Evolutionary conservation across 2,329 filamentous ascomycete genomes (phyloP).

Genomic region (Alternaria atra): DNA sequence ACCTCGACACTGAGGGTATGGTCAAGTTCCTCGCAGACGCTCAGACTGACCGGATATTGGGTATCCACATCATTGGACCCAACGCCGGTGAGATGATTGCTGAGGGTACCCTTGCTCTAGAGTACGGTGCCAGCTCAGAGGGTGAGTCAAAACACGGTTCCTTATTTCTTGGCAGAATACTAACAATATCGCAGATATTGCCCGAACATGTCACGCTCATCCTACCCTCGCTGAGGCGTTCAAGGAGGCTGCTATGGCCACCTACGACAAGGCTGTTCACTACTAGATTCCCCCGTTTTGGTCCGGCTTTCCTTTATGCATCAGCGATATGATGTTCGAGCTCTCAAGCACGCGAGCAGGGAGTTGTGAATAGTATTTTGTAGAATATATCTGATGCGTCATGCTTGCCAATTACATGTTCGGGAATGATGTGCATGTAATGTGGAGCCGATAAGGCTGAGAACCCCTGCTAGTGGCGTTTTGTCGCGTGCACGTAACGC

Average conservation of each 20-base stretch:
- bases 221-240: constrained; percentile 96
- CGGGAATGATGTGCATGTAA: constrained; percentile 10
- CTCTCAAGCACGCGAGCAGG: constrained; percentile 39
- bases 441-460: constrained; percentile 33
- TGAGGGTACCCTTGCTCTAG: constrained; percentile 90
- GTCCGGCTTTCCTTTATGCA: constrained; percentile 42
- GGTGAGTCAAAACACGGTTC: constrained; percentile 66
- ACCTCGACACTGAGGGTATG: constrained; percentile 92
- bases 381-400: constrained; percentile 50
- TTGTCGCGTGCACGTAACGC: constrained; percentile 39
- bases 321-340: constrained; percentile 47
- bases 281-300: constrained; percentile 64
- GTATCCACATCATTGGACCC: constrained; percentile 94
- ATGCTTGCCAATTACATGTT: constrained; percentile 36
- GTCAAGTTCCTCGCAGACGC: constrained; percentile 98
- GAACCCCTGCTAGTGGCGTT: constrained; percentile 25
- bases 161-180: background rate
- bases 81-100: constrained; percentile 99
- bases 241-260: constrained; percentile 99
- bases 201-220: constrained; percentile 92
- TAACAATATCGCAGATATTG: constrained; percentile 45
- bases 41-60: constrained; percentile 93
- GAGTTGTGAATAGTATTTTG: constrained; percentile 54
- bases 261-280: constrained; percentile 94
- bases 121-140: constrained; percentile 95